Percentiles rank a stretch among this genome's conserved stretches.
Conservation (phyloP, 2,329 filamentous ascomycete genomes). For the Pseudomassariella vexata region DNA sequence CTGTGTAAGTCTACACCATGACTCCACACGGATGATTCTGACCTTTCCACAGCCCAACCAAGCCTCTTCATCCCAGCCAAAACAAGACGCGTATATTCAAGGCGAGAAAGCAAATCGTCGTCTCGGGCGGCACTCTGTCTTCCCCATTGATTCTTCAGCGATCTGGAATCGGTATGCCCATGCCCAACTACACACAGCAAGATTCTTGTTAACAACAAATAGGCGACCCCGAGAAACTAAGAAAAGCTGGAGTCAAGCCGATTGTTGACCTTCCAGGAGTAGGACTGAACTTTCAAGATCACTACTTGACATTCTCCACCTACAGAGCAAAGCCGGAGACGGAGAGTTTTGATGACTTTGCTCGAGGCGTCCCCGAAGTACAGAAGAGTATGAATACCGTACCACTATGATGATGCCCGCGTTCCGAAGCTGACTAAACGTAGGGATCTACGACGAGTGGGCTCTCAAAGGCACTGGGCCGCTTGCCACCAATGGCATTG, state of each 20-base stretch:
- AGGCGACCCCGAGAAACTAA: slow-evolving; percentile 65
- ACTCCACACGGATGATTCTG: slow-evolving; percentile 4
- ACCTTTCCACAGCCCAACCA: slow-evolving; percentile 42
- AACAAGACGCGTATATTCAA: slow-evolving; percentile 50
- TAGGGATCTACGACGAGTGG: slow-evolving; percentile 69
- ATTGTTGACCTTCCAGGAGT: slow-evolving; percentile 68
- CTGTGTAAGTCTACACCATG: slow-evolving; percentile 36
- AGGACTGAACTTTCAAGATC: slow-evolving; percentile 72
- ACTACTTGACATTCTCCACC: slow-evolving; percentile 65
- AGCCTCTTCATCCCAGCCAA: slow-evolving; percentile 55
- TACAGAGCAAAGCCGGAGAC: slow-evolving; percentile 69
- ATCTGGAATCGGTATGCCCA: slow-evolving; percentile 56
- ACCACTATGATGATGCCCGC: too few species aligned
- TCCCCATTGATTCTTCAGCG: slow-evolving; percentile 71
- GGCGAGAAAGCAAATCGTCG: slow-evolving; percentile 68
- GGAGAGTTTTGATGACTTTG: slow-evolving; percentile 77
- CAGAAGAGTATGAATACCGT: slow-evolving; percentile 51
- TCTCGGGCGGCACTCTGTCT: slow-evolving; percentile 67
- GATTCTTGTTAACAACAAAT: neutral
- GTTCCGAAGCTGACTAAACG: too few species aligned
- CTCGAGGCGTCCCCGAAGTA: slow-evolving; percentile 64
- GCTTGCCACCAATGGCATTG: slow-evolving; percentile 72
- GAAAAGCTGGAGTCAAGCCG: slow-evolving; percentile 60
- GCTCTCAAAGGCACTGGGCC: slow-evolving; percentile 73
- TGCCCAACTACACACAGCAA: slow-evolving; percentile 3